Percentiles rank a stretch among this genome's conserved stretches.
Conservation (phyloP, 345 rosid species). For the Gossypium mustelinum region DNA sequence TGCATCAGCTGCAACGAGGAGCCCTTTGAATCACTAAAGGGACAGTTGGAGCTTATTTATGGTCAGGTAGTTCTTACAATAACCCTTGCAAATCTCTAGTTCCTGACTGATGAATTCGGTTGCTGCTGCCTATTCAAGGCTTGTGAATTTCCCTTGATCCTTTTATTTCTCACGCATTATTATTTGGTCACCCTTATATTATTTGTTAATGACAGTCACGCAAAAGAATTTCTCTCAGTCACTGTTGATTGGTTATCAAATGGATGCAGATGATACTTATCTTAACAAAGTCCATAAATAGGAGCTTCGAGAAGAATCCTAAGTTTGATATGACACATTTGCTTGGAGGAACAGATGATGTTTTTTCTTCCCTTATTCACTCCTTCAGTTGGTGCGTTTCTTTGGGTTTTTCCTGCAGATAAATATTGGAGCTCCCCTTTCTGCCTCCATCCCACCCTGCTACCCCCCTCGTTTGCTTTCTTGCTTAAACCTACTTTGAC, state of each 20-base stretch:
- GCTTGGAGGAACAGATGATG: conserved; percentile 97
- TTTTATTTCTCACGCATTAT: not conserved
- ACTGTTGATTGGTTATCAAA: conserved; percentile 16
- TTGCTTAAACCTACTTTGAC: not conserved
- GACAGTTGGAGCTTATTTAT: conserved; percentile 88
- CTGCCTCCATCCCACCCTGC: not conserved
- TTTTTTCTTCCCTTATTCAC: conserved; percentile 93
- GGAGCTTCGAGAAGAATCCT: conserved; percentile 92
- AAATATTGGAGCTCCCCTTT: not conserved
- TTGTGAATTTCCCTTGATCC: not conserved
- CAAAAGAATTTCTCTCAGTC: conserved; percentile 4
- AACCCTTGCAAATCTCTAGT: not conserved
- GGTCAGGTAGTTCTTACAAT: conserved; percentile 68
- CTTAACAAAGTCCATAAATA: conserved; percentile 84
- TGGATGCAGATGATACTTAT: conserved; percentile 92
- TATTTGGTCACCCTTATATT: not conserved
- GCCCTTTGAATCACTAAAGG: conserved; percentile 78
- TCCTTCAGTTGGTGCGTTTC: conserved; percentile 86
- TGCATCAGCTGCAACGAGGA: conserved; percentile 97
- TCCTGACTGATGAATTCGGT: not conserved
- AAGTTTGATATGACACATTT: conserved; percentile 97
- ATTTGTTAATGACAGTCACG: not conserved
- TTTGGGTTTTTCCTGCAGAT: conserved; percentile 3
- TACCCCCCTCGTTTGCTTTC: not conserved
- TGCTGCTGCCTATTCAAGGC: not conserved